These are phyloP conservation scores for Tolypocladium inflatum DNA, from an alignment of 2,329 filamentous ascomycete species.

Conservation along the genomic window DNA sequence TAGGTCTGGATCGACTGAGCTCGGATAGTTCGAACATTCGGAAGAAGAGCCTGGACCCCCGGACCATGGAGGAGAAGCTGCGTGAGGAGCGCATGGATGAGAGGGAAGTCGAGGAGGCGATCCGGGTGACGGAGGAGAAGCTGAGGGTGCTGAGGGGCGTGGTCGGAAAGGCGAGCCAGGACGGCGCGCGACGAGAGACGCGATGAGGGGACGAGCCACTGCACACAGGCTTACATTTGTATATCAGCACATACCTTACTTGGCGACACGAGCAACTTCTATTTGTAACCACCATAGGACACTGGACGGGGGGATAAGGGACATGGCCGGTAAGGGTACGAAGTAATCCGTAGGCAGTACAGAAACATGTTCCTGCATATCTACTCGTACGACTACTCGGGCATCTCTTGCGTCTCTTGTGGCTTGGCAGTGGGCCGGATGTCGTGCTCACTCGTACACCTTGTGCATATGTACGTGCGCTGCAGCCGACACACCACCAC, in stretches of 20 bases:
- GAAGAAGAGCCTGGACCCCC: slow-evolving; percentile 42
- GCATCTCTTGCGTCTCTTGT: no score
- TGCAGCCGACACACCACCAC: no score
- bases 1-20: slow-evolving; percentile 56
- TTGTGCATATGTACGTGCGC: no score
- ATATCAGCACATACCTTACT: not conserved
- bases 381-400: no score
- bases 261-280: not conserved
- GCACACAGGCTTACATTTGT: not conserved
- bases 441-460: no score
- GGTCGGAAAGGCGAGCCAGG: slow-evolving; percentile 37
- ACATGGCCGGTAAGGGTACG: no score
- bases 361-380: not conserved
- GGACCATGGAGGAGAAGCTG: slow-evolving; percentile 50
- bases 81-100: slow-evolving; percentile 56
- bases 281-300: not conserved
- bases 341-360: no score
- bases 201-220: not conserved
- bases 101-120: slow-evolving; percentile 68
- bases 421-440: not conserved
- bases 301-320: not conserved
- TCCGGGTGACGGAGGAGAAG: slow-evolving; percentile 78
- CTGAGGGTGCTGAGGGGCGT: slow-evolving; percentile 67
- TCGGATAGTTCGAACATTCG: slow-evolving; percentile 23
- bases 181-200: not conserved